These are phyloP conservation scores for Lignosus rhinocerotis DNA, from an alignment of 1,284 basidiomycete genomes.

Conservation along the genomic window DNA sequence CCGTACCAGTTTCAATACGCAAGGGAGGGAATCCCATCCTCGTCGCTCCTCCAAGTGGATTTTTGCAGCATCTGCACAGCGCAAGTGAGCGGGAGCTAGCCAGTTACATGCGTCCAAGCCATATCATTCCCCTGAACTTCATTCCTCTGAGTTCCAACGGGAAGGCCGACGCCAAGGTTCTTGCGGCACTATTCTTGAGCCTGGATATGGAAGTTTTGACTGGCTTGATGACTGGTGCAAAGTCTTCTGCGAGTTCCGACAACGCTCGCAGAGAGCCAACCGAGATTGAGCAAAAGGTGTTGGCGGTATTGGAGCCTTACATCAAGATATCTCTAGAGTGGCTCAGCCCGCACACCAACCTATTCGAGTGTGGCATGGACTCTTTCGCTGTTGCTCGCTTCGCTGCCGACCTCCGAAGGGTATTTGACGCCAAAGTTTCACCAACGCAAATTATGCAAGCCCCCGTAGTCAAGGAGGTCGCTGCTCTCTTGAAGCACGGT, in stretches of 20 bases:
- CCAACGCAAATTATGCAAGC: slow-evolving; percentile 45
- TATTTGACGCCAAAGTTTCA: slow-evolving; percentile 33
- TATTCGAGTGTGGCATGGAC: slow-evolving; percentile 50
- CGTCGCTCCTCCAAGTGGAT: slow-evolving; percentile 31
- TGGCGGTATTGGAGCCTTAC: slow-evolving; percentile 19
- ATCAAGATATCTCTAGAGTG: slow-evolving; percentile 16
- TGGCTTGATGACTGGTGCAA: slow-evolving; percentile 10
- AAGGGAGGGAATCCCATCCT: slow-evolving; percentile 38
- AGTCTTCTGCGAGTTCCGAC: background rate
- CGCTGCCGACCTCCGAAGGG: slow-evolving; percentile 37
- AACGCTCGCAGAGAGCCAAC: slow-evolving; percentile 13
- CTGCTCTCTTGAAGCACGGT: slow-evolving; percentile 25
- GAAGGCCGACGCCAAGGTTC: slow-evolving; percentile 46
- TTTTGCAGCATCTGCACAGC: slow-evolving; percentile 37
- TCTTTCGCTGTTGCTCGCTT: slow-evolving; percentile 44
- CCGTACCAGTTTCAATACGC: slow-evolving; percentile 37
- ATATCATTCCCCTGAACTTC: slow-evolving; percentile 48
- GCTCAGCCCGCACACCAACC: slow-evolving; percentile 28
- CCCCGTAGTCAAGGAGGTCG: slow-evolving; percentile 38
- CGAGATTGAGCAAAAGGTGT: slow-evolving; percentile 21
- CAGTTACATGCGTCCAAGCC: slow-evolving; percentile 53
- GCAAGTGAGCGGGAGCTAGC: slow-evolving; percentile 45
- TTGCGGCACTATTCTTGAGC: slow-evolving; percentile 40
- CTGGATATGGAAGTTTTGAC: slow-evolving; percentile 34
- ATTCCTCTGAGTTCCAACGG: slow-evolving; percentile 51